A percentile compares a stretch with the other conserved stretches of the same genome.
Evolutionary conservation across 2,329 filamentous ascomycete species (phyloP).

Genomic region (Xylariaceae sp.): DNA sequence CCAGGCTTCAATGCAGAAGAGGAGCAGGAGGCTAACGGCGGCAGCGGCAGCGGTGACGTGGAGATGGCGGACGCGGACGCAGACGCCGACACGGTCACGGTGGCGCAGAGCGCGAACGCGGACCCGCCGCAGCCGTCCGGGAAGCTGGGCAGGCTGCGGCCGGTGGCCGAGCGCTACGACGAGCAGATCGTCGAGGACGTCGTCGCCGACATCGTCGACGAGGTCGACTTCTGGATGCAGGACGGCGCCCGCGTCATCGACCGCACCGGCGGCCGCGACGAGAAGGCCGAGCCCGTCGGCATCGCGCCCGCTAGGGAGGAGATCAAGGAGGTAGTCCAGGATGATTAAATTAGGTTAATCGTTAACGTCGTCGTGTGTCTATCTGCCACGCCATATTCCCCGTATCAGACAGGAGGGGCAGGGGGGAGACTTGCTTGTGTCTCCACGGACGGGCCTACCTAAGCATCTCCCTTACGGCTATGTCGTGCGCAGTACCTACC

Average conservation of each 20-base stretch:
- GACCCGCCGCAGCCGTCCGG: constrained; percentile 2
- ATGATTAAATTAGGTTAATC: constrained; percentile 47
- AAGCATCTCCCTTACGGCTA: too few relatives aligned
- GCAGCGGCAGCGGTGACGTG: constrained; percentile 43
- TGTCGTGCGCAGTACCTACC: too few relatives aligned
- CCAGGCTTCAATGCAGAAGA: constrained; percentile 49
- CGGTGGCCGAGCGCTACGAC: constrained; percentile 77
- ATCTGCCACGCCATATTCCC: too few relatives aligned
- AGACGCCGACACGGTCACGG: constrained; percentile 13
- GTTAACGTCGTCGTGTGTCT: too few relatives aligned
- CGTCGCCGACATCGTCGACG: constrained; percentile 90
- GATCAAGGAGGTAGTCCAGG: constrained; percentile 68
- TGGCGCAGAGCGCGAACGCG: constrained; percentile 5
- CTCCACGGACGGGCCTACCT: too few relatives aligned
- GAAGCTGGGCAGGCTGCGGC: constrained; percentile 47
- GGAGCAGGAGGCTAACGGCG: constrained; percentile 13
- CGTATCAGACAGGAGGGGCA: too few relatives aligned
- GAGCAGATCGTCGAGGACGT: constrained; percentile 96
- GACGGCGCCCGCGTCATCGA: constrained; percentile 60
- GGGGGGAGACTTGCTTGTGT: too few relatives aligned
- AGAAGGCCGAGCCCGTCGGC: constrained; percentile 47
- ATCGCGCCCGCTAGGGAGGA: constrained; percentile 54
- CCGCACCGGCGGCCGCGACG: constrained; percentile 46
- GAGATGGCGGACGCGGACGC: constrained; percentile 46
- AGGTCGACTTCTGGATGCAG: constrained; percentile 86